Base-by-base conservation (phyloP, 345 rosid species). In the Erodium maritimum region DNA sequence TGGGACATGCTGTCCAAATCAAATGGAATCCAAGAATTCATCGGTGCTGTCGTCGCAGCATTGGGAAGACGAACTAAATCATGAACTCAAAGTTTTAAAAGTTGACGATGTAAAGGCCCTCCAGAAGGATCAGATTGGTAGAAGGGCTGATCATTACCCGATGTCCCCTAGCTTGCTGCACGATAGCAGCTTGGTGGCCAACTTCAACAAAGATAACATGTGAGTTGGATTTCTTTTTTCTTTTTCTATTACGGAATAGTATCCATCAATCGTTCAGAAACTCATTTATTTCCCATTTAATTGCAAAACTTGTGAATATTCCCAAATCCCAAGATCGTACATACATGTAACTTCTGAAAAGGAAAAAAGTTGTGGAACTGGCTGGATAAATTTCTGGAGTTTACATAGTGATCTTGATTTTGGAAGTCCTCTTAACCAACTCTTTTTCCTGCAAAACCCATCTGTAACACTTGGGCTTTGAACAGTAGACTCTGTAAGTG, bases 91-190 rank as follows among this genome's bases (percentile, higher is more conserved):
- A 68, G 72, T 70, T 61, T 71, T 93, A 70, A 83, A 76, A 75
- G 75, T 82, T 59, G 69, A 75, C 37, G 89, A 83, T 3, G 76
- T 61, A 48, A 78, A 69, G 65, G 78, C 58, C 58, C 65, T 73
- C 45, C 82, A 75, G 52, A 83, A 80, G 80, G 91, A 84, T 61
- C 73, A 73, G 65, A 65, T 62, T 0, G 65, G 72, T 64, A 82
- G 65, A 77, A 72, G 63, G 68, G 77, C 66, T 46, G 80, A 79
- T 50, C 73, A 70, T 42, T 79, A 70, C 65, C 87, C 94, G 21
- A 78, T 83, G 67, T 85, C 95, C 54, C 99, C 99, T 16, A 89
- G 99, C 73, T 66, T 85, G 71, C 70, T 93, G 73, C 99, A 93
- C 58, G 80, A 76, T 51, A 64, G 61, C 71, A 80, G 57, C 68